phyloP scores from a whole-genome alignment of 2,329 filamentous ascomycete species.

The Fusarium sp. region DNA sequence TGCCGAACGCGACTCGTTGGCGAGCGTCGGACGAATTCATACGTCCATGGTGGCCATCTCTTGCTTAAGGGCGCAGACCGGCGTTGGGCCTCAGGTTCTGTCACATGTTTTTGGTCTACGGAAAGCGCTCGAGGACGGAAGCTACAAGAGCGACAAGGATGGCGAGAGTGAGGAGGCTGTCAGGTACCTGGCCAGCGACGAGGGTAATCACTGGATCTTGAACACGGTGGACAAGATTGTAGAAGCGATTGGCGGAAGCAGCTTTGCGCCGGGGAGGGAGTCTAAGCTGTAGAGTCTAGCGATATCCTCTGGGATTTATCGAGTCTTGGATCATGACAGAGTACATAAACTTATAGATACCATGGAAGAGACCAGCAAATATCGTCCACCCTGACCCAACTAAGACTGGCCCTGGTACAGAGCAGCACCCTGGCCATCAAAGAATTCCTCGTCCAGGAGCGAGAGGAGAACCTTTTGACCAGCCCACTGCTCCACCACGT shows the following conservation, averaged over 20 bases:
- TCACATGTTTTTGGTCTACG: conserved; percentile 83
- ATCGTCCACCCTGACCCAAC: too few species aligned
- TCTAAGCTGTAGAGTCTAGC: conserved; percentile 30
- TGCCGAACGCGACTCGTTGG: conserved; percentile 54
- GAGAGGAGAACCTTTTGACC: conserved; percentile 49
- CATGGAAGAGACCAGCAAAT: not conserved
- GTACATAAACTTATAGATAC: not conserved
- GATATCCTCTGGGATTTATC: not conserved
- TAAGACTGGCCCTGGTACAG: conserved; percentile 30
- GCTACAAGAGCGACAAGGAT: conserved; percentile 52
- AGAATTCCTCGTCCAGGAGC: conserved; percentile 49
- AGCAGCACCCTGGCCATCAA: conserved; percentile 45
- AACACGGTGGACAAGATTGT: conserved; percentile 56
- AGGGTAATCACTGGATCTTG: conserved; percentile 59
- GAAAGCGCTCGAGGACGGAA: conserved; percentile 77
- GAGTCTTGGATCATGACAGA: not conserved
- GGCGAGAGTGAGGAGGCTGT: conserved; percentile 48
- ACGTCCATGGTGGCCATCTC: conserved; percentile 79
- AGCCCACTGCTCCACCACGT: conserved; percentile 50
- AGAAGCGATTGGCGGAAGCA: conserved; percentile 56
- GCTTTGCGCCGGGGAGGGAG: conserved; percentile 48
- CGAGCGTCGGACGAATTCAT: conserved; percentile 71
- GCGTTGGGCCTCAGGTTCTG: conserved; percentile 82
- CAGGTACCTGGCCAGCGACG: conserved; percentile 55
- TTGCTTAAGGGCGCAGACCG: conserved; percentile 80